Evolutionary conservation across 108 stramenopile species (phyloP), one percentile per base, ranked within the genome.

Genomic region (Nannochloropsis oceanica): DNA sequence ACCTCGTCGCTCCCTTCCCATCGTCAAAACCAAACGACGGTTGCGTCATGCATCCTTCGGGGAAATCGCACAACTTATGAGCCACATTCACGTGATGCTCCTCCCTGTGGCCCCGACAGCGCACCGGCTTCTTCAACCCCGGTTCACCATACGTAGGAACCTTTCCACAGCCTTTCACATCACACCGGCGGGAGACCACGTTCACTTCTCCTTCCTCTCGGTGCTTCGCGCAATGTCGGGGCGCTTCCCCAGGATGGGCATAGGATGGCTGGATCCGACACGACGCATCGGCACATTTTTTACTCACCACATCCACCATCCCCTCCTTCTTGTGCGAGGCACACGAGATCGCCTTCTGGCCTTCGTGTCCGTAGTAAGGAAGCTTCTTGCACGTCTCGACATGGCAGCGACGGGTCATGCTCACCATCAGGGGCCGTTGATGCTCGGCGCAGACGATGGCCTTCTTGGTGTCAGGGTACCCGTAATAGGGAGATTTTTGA

Each of bases 1-100:
- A 89, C 73, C 59, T 18, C 22, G 59, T 73, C 22, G 59, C 59
- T 7, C 59, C 59, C 59, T 87, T 87, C 44, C 84, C 83, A 50
- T 84, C 80, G 50, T 88, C 87, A 79, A 88, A 84, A n/a, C 87
- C 87, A 25, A 84, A 88, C 81, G 84, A 84, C 26, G 87, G 87
- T 50, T 88, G 87, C 13, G 80, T 42, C 0, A 84, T 81, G 50
- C 87, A 88, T 2, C 80, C 80, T 14, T 73, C 59, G 59, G 59
- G 59, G 10, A 73, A 73, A n/a, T 73, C 59, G 59, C 59, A 73
- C 22, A 73, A n/a, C 2, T n/a, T 73, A n/a, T 73, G 59, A n/a
- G 59, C 59, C 5, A 83, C 25, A 42, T 83, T 83, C 83, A 83
- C 83, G 10, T 44, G 43, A 13, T 42, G 27, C 79, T 84, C 50